phyloP scores from a whole-genome alignment of 1,284 basidiomycete species.

The Somion occarium region DNA sequence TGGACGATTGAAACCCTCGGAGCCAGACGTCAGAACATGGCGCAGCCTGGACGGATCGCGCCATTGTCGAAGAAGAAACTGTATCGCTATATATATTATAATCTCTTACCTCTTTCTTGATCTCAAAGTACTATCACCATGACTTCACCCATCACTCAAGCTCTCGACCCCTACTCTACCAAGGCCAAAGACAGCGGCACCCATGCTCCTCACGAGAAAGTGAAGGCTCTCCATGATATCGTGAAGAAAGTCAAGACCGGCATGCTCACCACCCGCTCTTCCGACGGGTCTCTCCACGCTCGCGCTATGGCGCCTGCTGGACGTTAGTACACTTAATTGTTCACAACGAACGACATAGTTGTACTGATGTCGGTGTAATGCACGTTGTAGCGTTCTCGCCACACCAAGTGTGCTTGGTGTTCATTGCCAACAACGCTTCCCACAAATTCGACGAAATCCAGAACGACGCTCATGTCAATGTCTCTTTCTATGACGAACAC shows the following conservation, averaged over 20 bases:
- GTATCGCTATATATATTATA: too few species aligned
- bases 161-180: conserved; percentile 64
- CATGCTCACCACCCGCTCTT: conserved; percentile 79
- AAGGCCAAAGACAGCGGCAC: conserved; percentile 48
- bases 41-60: too few species aligned
- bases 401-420: conserved; percentile 53
- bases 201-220: conserved; percentile 58
- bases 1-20: too few species aligned
- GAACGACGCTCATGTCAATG: conserved; percentile 74
- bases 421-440: conserved; percentile 75
- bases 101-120: too few species aligned
- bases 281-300: conserved; percentile 75
- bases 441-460: conserved; percentile 77
- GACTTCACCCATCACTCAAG: conserved; percentile 22
- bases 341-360: neutral
- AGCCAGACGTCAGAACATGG: too few species aligned
- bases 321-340: conserved; percentile 39
- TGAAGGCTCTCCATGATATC: conserved; percentile 61
- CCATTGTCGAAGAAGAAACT: too few species aligned
- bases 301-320: conserved; percentile 77
- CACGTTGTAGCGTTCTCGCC: conserved; percentile 39
- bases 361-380: conserved; percentile 2
- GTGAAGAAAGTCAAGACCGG: conserved; percentile 60
- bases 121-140: neutral
- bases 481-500: conserved; percentile 70